These are phyloP conservation scores for Bisporella sp. DNA, from an alignment of 2,329 filamentous ascomycete species.

Conservation along the genomic window DNA sequence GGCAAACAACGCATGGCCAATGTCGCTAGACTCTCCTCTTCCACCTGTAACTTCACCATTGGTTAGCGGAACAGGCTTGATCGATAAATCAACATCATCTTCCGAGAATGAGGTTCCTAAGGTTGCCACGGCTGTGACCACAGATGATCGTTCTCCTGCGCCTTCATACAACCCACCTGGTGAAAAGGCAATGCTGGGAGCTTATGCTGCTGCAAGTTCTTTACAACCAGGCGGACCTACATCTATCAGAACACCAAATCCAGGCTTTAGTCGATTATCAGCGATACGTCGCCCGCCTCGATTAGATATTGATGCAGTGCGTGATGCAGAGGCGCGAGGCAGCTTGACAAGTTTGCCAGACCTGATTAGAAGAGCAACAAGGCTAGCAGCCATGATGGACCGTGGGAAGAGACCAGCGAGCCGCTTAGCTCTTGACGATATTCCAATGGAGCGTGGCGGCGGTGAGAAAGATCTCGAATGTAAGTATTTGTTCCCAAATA, in stretches of 20 bases:
- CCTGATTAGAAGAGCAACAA: slow-evolving; percentile 81
- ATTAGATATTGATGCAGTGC: slow-evolving; percentile 75
- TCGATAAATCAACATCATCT: slow-evolving; percentile 20
- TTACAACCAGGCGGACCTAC: slow-evolving; percentile 10
- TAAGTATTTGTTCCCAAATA: slow-evolving; percentile 9
- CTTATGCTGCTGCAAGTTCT: slow-evolving; percentile 38
- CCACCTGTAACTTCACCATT: slow-evolving; percentile 15
- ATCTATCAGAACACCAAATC: slow-evolving; percentile 14
- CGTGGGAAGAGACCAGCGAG: slow-evolving; percentile 63
- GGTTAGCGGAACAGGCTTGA: slow-evolving; percentile 21
- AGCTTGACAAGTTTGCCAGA: slow-evolving; percentile 90
- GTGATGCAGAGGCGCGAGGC: slow-evolving; percentile 73
- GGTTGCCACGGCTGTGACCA: slow-evolving; percentile 13
- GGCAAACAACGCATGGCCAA: slow-evolving; percentile 19
- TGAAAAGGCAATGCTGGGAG: slow-evolving; percentile 42
- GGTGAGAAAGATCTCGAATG: slow-evolving; percentile 19
- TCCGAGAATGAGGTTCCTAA: slow-evolving; percentile 19
- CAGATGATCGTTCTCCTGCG: slow-evolving; percentile 6
- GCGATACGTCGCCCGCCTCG: slow-evolving; percentile 60
- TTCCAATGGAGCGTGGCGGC: slow-evolving; percentile 31
- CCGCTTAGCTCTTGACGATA: slow-evolving; percentile 46
- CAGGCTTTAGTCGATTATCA: slow-evolving; percentile 37
- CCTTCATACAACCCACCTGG: slow-evolving; percentile 24
- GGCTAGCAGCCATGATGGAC: slow-evolving; percentile 80
- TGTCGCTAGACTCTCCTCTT: slow-evolving; percentile 17